These are phyloP conservation scores for Leccinum subgranulosum DNA, from an alignment of 768 basidiomycete genomes.

Conservation along the genomic window DNA sequence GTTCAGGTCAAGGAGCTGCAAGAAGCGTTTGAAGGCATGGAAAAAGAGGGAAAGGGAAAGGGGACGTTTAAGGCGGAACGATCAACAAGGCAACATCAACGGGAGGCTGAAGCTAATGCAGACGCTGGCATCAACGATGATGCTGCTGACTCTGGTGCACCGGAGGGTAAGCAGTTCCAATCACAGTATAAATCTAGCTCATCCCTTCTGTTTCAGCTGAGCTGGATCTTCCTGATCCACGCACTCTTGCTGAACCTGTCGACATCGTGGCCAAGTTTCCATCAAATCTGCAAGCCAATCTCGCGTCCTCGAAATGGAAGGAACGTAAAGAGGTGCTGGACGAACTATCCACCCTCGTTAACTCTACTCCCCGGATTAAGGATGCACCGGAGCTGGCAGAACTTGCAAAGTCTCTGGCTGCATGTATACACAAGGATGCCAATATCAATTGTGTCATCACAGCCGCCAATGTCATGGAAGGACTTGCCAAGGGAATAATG, in stretches of 20 bases:
- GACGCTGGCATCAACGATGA: conserved; percentile 33
- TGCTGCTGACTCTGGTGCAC: conserved; percentile 44
- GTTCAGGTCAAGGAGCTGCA: conserved; percentile 96
- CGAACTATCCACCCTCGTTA: conserved; percentile 69
- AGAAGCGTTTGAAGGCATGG: conserved; percentile 82
- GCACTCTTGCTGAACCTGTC: conserved; percentile 75
- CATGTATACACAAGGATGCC: conserved; percentile 81
- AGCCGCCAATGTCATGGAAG: conserved; percentile 82
- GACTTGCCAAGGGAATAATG: conserved; percentile 80
- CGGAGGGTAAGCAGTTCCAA: conserved; percentile 42
- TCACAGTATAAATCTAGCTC: background rate
- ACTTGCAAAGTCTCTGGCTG: conserved; percentile 70
- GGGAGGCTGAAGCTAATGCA: conserved; percentile 58
- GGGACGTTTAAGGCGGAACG: conserved; percentile 79
- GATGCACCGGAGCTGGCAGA: conserved; percentile 78
- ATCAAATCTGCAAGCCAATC: conserved; percentile 61
- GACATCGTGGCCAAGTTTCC: conserved; percentile 78
- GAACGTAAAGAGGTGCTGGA: conserved; percentile 92
- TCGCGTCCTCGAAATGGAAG: conserved; percentile 97
- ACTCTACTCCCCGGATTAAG: conserved; percentile 69
- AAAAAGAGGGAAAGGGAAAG: conserved; percentile 81
- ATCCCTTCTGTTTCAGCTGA: conserved; percentile 34
- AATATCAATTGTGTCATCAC: conserved; percentile 95
- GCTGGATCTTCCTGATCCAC: conserved; percentile 64
- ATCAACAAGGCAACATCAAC: conserved; percentile 69